These are phyloP conservation scores for Cyclotella atomus DNA, from an alignment of 108 stramenopile species.

Conservation along the genomic window DNA sequence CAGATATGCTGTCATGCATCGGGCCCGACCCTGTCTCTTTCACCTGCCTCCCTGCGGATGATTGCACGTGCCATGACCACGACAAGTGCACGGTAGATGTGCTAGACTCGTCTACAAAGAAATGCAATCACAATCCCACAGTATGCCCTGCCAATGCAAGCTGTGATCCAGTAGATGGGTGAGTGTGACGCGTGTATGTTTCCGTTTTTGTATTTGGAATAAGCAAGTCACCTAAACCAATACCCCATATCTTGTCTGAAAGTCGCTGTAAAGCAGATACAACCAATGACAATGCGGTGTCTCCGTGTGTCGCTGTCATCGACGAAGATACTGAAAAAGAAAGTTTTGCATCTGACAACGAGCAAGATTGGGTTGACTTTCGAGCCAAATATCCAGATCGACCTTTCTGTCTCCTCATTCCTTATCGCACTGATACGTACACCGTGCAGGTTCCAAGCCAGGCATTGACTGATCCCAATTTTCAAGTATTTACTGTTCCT, in stretches of 20 bases:
- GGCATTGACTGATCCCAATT: constrained; percentile 1
- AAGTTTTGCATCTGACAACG: background rate
- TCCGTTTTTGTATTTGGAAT: too few relatives aligned
- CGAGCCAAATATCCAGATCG: background rate
- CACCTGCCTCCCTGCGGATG: too few relatives aligned
- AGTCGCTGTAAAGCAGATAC: too few relatives aligned
- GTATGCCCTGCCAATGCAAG: background rate
- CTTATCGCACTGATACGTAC: background rate
- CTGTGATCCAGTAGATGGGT: constrained; percentile 7
- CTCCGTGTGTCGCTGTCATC: constrained; percentile 1
- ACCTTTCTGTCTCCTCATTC: constrained; percentile 8
- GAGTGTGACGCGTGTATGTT: too few relatives aligned
- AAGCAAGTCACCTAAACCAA: too few relatives aligned
- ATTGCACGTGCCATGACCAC: too few relatives aligned
- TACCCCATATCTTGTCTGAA: too few relatives aligned
- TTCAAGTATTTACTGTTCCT: background rate
- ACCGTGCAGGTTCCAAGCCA: background rate
- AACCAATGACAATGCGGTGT: too few relatives aligned
- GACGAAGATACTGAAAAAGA: constrained; percentile 5
- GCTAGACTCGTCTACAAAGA: background rate
- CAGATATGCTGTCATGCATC: too few relatives aligned
- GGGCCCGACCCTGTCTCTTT: too few relatives aligned
- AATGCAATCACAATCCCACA: background rate
- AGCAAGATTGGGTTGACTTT: background rate
- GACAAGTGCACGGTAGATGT: background rate